Evolutionary conservation across 768 basidiomycete species (phyloP).

Genomic region (Lactarius akahatsu): DNA sequence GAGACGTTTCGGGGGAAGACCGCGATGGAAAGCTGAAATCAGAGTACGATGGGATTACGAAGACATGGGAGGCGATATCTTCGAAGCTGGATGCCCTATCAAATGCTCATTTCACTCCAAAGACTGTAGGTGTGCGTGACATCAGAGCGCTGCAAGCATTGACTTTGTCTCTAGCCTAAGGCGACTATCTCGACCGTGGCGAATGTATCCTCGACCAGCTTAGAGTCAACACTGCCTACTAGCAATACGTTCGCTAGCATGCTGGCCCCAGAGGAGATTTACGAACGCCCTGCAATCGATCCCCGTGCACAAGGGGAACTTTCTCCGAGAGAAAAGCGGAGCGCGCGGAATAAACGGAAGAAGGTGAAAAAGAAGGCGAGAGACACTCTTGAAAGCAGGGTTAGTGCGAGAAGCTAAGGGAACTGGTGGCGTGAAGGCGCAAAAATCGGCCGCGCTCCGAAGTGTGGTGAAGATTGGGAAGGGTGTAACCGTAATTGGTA

Average conservation of each 20-base stretch:
- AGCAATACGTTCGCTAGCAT: constrained; percentile 70
- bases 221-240: constrained; percentile 92
- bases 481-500: constrained; percentile 87
- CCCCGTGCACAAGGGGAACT: constrained; percentile 74
- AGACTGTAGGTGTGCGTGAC: constrained; percentile 57
- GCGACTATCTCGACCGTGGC: constrained; percentile 80
- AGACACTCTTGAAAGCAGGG: constrained; percentile 59
- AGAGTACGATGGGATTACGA: constrained; percentile 86
- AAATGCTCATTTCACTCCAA: constrained; percentile 94
- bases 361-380: constrained; percentile 71
- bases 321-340: constrained; percentile 79
- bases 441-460: constrained; percentile 82
- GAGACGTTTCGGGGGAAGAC: constrained; percentile 60
- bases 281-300: constrained; percentile 55
- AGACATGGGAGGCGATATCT: constrained; percentile 81
- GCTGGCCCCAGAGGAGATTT: constrained; percentile 93
- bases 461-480: constrained; percentile 81
- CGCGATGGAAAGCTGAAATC: constrained; percentile 85
- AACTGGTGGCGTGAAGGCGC: constrained; percentile 61
- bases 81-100: constrained; percentile 89
- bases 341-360: constrained; percentile 63
- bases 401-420: constrained; percentile 57
- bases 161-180: constrained; percentile 62
- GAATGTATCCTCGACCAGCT: constrained; percentile 73
- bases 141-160: constrained; percentile 24